Evolutionary conservation across 345 rosid genomes (phyloP).

Genomic region (Eucalyptus urophylla): DNA sequence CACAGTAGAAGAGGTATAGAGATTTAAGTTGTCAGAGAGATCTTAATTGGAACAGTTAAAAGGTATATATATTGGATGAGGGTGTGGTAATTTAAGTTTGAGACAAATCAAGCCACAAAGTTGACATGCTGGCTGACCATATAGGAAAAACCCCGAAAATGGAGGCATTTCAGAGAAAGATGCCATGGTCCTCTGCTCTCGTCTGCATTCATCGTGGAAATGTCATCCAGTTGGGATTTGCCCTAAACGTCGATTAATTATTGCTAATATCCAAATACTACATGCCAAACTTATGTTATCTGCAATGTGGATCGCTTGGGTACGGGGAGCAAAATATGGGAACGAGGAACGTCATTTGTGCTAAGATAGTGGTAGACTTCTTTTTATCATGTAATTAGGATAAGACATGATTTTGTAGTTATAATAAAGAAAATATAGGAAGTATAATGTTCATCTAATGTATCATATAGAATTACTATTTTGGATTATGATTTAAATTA

Average conservation of each 20-base stretch:
- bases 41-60: background rate
- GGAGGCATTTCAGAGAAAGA: background rate
- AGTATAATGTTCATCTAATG: background rate
- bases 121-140: background rate
- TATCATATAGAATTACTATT: too few species aligned
- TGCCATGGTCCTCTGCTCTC: background rate
- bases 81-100: background rate
- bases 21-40: background rate
- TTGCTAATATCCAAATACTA: background rate
- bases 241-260: background rate
- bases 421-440: background rate
- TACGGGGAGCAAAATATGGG: background rate
- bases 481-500: too few species aligned
- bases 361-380: background rate
- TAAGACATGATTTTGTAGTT: background rate
- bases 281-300: background rate
- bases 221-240: background rate
- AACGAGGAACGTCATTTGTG: too few species aligned
- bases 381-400: background rate
- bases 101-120: background rate
- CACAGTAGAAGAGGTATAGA: background rate
- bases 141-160: too few species aligned
- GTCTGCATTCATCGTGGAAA: too few species aligned
- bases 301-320: background rate
- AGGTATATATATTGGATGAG: background rate